phyloP scores from a whole-genome alignment of 371 early-diverging fungal species.

The Syncephalastrum contaminatum region DNA sequence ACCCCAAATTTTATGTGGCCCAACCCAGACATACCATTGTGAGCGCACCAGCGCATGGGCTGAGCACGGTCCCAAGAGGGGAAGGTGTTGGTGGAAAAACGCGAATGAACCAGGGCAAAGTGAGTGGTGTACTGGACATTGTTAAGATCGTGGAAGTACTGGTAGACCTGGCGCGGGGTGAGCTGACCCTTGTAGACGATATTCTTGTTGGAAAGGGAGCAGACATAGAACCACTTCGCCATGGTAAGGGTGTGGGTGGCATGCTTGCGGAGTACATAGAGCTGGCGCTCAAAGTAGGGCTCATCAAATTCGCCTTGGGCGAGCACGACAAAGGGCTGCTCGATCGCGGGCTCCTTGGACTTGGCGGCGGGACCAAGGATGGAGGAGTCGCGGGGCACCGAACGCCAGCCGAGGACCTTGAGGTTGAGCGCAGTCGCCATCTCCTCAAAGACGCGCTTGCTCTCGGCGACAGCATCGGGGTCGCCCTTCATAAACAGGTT shows the following conservation, averaged over 20 bases:
- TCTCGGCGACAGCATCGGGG: slow-evolving; percentile 60
- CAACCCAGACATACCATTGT: slow-evolving; percentile 77
- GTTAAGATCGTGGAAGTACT: slow-evolving; percentile 87
- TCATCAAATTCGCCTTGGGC: slow-evolving; percentile 54
- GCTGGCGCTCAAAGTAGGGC: slow-evolving; percentile 78
- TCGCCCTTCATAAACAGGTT: slow-evolving; percentile 83
- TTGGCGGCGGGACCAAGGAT: slow-evolving; percentile 88
- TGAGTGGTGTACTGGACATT: slow-evolving; percentile 80
- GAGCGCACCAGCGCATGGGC: slow-evolving; percentile 96
- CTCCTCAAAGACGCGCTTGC: slow-evolving; percentile 74
- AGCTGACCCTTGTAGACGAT: slow-evolving; percentile 97
- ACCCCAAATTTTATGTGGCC: no score
- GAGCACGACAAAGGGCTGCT: slow-evolving; percentile 89
- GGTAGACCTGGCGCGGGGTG: slow-evolving; percentile 90
- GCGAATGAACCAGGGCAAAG: slow-evolving; percentile 95
- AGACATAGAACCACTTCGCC: slow-evolving; percentile 93
- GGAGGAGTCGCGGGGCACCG: slow-evolving; percentile 80
- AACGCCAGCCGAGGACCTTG: slow-evolving; percentile 87
- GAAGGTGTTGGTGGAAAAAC: slow-evolving; percentile 98
- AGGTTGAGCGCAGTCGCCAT: slow-evolving; percentile 71
- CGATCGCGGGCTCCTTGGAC: slow-evolving; percentile 90
- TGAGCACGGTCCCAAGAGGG: slow-evolving; percentile 98
- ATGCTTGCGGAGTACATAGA: slow-evolving; percentile 89
- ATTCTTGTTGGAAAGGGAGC: slow-evolving; percentile 89
- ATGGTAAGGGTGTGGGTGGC: slow-evolving; percentile 77